Conservation (phyloP, 179 eudicot species). For the Vitellaria paradoxa region DNA sequence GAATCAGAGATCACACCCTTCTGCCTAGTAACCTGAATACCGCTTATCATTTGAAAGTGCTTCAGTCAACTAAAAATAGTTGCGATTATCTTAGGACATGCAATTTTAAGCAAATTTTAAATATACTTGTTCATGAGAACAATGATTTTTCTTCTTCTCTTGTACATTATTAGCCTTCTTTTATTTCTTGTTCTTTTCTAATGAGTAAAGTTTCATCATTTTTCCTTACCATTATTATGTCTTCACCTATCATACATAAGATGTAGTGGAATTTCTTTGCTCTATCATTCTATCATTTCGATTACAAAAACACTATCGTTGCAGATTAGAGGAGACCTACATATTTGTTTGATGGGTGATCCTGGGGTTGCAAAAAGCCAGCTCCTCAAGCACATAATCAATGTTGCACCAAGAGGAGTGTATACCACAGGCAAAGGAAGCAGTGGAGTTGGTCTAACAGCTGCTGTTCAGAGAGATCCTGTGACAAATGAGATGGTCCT, state of each 20-base stretch:
- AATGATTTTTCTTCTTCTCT: background rate
- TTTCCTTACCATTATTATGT: background rate
- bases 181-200: background rate
- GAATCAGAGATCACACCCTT: no score
- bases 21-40: no score
- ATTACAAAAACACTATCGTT: slow-evolving; percentile 1
- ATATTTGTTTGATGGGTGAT: slow-evolving; percentile 98
- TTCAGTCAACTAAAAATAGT: background rate
- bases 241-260: background rate
- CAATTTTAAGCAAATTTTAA: no score
- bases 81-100: no score
- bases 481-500: slow-evolving; percentile 97
- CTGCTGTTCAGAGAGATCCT: slow-evolving; percentile 97
- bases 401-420: slow-evolving; percentile 97
- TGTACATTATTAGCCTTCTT: background rate
- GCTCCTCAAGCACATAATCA: slow-evolving; percentile 94
- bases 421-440: slow-evolving; percentile 99
- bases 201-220: background rate
- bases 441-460: slow-evolving; percentile 99
- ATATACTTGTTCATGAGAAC: background rate
- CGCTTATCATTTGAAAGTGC: background rate
- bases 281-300: background rate
- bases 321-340: slow-evolving; percentile 97
- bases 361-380: slow-evolving; percentile 99
- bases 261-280: background rate